A percentile compares a stretch with the other conserved stretches of the same genome.
Evolutionary conservation across 1,139 yeast genomes (phyloP).

Genomic region (Arxiozyma heterogenica): DNA sequence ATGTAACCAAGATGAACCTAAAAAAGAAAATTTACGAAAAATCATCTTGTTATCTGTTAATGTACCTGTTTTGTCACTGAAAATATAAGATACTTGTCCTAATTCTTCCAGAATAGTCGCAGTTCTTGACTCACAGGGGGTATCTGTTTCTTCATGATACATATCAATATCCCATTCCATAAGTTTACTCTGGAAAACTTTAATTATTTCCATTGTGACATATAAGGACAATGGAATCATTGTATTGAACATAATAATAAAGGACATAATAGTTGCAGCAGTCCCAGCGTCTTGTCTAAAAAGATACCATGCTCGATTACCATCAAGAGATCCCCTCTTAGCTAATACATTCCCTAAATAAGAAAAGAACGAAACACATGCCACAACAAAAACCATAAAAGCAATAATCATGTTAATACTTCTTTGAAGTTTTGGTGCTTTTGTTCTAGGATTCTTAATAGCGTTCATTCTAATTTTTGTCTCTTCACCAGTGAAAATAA

Average conservation of each 20-base stretch:
- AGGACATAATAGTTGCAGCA: conserved; percentile 89
- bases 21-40: conserved; percentile 72
- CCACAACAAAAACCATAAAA: conserved; percentile 79
- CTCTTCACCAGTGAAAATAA: conserved; percentile 90
- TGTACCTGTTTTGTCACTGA: conserved; percentile 96
- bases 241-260: conserved; percentile 93
- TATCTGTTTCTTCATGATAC: conserved; percentile 76
- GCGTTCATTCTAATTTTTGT: conserved; percentile 95
- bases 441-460: conserved; percentile 75
- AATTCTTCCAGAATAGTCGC: conserved; percentile 92
- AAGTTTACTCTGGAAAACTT: conserved; percentile 71
- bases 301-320: conserved; percentile 62
- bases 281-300: conserved; percentile 68
- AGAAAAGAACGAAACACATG: conserved; percentile 66
- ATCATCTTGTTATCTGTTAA: conserved; percentile 86
- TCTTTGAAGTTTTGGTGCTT: conserved; percentile 84
- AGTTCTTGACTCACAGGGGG: conserved; percentile 91
- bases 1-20: conserved; percentile 87
- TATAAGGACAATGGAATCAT: conserved; percentile 89
- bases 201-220: conserved; percentile 93
- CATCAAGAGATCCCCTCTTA: conserved; percentile 36
- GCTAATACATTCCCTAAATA: conserved; percentile 63
- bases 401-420: conserved; percentile 75
- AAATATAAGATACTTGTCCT: conserved; percentile 91
- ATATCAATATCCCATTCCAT: conserved; percentile 88